A percentile compares a stretch with the other conserved stretches of the same genome.
Conservation (phyloP, 345 rosid species). For the Lepidium aucheri region DNA sequence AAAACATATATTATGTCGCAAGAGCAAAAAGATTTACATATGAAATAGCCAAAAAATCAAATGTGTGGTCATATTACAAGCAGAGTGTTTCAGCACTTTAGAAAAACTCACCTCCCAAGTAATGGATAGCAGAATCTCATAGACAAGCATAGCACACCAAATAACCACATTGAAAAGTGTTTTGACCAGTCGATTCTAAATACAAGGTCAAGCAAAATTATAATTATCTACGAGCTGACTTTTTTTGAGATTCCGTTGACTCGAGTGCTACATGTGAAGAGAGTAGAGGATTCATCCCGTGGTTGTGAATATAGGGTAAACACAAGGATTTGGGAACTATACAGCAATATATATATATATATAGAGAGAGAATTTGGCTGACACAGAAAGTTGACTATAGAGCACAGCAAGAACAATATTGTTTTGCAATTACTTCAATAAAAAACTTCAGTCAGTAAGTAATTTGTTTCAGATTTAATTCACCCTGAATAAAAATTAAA, state of each 20-base stretch:
- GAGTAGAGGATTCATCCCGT: background rate
- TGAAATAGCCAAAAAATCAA: conserved; percentile 7
- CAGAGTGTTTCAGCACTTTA: background rate
- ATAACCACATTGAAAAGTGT: background rate
- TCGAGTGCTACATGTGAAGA: background rate
- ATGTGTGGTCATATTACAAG: background rate
- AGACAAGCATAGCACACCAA: background rate
- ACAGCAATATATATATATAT: background rate
- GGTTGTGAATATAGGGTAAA: background rate
- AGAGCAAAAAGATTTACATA: background rate
- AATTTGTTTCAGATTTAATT: background rate
- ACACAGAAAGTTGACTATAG: no score
- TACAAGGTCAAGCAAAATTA: background rate
- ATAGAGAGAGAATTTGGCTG: no score
- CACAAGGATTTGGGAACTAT: background rate
- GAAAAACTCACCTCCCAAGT: background rate
- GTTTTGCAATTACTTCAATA: background rate
- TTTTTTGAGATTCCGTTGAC: background rate
- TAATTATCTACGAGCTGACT: background rate
- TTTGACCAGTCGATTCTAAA: background rate
- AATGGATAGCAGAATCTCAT: background rate
- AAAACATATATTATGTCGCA: background rate
- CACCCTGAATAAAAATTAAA: background rate
- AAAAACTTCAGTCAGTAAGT: background rate
- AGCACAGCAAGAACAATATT: background rate